Conservation (phyloP, 1,139 yeast species). For the Scheffersomyces segobiensis region DNA sequence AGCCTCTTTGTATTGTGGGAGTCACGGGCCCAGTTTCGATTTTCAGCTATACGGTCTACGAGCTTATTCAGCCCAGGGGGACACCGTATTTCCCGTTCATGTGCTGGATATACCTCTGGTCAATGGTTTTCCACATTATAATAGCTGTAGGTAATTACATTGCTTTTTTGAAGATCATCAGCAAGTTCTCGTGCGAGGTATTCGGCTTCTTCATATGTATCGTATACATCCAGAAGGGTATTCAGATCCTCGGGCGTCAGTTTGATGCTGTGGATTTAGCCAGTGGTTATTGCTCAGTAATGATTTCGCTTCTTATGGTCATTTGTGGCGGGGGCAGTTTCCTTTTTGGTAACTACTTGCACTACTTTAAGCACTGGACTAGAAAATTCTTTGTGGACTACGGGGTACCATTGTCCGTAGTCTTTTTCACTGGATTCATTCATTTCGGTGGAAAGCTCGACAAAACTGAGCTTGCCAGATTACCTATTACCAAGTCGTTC, state of each 20-base stretch:
- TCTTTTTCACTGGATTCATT: slow-evolving; percentile 88
- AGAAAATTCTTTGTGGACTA: slow-evolving; percentile 82
- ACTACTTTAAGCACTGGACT: slow-evolving; percentile 55
- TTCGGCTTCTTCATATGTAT: slow-evolving; percentile 90
- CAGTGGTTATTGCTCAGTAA: slow-evolving; percentile 75
- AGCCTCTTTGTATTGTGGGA: slow-evolving; percentile 94
- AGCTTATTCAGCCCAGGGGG: slow-evolving; percentile 63
- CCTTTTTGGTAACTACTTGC: slow-evolving; percentile 59
- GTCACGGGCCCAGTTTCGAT: slow-evolving; percentile 95
- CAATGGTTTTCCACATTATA: slow-evolving; percentile 75
- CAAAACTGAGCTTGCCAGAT: slow-evolving; percentile 49
- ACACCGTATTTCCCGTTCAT: slow-evolving; percentile 86
- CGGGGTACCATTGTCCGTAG: slow-evolving; percentile 77
- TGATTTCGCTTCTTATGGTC: slow-evolving; percentile 71
- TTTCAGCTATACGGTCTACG: slow-evolving; percentile 88
- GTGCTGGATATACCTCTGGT: slow-evolving; percentile 96
- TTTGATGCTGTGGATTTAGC: slow-evolving; percentile 48
- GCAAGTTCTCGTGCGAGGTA: slow-evolving; percentile 85
- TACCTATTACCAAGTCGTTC: slow-evolving; percentile 76
- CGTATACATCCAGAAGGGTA: slow-evolving; percentile 89
- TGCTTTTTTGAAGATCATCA: slow-evolving; percentile 67
- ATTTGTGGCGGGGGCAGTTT: slow-evolving; percentile 70
- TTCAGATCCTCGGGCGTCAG: slow-evolving; percentile 75
- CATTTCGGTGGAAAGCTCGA: slow-evolving; percentile 82
- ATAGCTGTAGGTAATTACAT: slow-evolving; percentile 74